phyloP scores from a whole-genome alignment of 352 stramenopile genomes.

The Globisporangium alternatum region DNA sequence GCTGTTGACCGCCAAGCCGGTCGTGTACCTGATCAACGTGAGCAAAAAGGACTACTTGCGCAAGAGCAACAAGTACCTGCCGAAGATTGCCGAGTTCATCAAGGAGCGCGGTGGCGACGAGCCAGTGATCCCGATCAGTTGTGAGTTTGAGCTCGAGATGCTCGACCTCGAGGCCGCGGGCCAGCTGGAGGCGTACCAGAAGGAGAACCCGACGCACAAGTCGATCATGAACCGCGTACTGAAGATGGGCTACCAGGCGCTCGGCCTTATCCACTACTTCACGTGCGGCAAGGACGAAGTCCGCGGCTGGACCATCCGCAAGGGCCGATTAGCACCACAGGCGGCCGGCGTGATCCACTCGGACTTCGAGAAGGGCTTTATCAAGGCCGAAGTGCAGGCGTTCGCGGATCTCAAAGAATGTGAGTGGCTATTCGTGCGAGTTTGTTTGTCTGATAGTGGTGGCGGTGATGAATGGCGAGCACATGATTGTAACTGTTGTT shows the following conservation, averaged over 20 bases:
- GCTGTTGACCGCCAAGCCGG: constrained; percentile 92
- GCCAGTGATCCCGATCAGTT: constrained; percentile 97
- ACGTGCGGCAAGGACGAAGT: constrained; percentile 99
- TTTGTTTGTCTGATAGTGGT: no score
- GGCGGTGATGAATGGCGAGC: no score
- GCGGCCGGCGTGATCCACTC: constrained; percentile 99
- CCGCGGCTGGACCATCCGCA: constrained; percentile 98
- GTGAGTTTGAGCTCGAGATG: constrained; percentile 97
- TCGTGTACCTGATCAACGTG: constrained; percentile 99
- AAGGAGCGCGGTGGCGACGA: constrained; percentile 95
- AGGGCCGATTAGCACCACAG: constrained; percentile 95
- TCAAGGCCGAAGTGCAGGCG: constrained; percentile 91
- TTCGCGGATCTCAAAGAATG: constrained; percentile 89
- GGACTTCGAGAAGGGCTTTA: constrained; percentile 99
- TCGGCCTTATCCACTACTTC: constrained; percentile 99
- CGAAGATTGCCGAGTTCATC: constrained; percentile 98
- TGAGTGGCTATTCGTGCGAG: constrained; percentile 37
- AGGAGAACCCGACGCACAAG: constrained; percentile 86
- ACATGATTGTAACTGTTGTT: no score
- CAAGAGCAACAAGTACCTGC: constrained; percentile 98
- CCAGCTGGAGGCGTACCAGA: constrained; percentile 63
- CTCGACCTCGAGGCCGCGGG: constrained; percentile 67
- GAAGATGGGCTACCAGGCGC: constrained; percentile 95
- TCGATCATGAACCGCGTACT: constrained; percentile 96
- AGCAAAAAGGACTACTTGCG: constrained; percentile 98